Percentiles rank a stretch among this genome's conserved stretches.
Evolutionary conservation across 164 flowering plant species (phyloP).

Genomic region (Paratinospora sagittata): DNA sequence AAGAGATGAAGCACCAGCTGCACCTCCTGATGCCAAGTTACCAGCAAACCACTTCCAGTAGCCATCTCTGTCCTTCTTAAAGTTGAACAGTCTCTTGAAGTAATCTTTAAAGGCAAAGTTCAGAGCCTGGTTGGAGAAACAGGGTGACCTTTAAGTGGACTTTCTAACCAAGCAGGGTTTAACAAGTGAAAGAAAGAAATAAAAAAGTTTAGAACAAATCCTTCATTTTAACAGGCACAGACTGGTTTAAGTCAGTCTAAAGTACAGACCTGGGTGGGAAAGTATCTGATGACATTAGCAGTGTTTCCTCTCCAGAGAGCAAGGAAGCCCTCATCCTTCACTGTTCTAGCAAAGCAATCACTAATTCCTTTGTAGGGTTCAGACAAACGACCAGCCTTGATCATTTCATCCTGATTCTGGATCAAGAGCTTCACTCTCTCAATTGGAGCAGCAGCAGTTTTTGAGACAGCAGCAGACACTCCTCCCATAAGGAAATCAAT

Average conservation of each 20-base stretch:
- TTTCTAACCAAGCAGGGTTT: background rate
- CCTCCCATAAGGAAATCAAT: conserved; percentile 56
- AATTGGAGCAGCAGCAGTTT: conserved; percentile 58
- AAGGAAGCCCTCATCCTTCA: conserved; percentile 49
- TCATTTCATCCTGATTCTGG: conserved; percentile 56
- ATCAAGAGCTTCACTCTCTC: conserved; percentile 54
- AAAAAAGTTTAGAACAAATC: background rate
- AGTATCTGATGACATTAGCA: conserved; percentile 54
- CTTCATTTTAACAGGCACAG: background rate
- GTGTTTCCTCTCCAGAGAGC: conserved; percentile 58
- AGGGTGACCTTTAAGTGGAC: background rate
- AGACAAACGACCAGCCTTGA: conserved; percentile 47
- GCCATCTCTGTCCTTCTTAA: conserved; percentile 51
- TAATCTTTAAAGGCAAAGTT: conserved; percentile 62
- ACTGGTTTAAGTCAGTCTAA: background rate
- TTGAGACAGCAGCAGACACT: conserved; percentile 57
- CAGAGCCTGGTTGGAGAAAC: conserved; percentile 27
- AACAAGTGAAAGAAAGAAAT: background rate
- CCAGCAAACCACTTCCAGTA: conserved; percentile 57
- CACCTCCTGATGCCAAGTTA: conserved; percentile 56
- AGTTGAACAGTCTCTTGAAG: conserved; percentile 48
- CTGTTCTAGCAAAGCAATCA: conserved; percentile 49
- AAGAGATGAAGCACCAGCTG: conserved; percentile 49
- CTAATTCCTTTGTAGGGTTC: conserved; percentile 48
- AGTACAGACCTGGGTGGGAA: conserved; percentile 52